Percentiles rank a stretch among this genome's conserved stretches.
phyloP scores from a whole-genome alignment of 768 basidiomycete genomes.

The Lyophyllum shimeji region DNA sequence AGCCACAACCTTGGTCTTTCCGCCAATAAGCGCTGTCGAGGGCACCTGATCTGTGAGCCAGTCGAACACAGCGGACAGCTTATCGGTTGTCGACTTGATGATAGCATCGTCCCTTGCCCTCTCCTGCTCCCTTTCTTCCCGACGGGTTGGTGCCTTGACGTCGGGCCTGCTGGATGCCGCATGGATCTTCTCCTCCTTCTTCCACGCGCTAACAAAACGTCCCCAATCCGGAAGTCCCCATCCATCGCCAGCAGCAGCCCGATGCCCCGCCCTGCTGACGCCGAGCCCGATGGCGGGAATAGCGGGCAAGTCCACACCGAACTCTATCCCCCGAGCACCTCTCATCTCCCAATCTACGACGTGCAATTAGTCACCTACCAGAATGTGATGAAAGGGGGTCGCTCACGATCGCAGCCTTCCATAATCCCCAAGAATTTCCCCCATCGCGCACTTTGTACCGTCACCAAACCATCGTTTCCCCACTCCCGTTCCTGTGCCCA shows the following conservation, averaged over 20 bases:
- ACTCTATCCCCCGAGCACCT: slow-evolving; percentile 79
- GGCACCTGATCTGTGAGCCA: slow-evolving; percentile 79
- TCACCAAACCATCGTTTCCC: slow-evolving; percentile 93
- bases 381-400: neutral
- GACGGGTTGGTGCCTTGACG: slow-evolving; percentile 13
- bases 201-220: slow-evolving; percentile 61
- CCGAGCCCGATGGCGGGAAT: slow-evolving; percentile 44
- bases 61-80: slow-evolving; percentile 72
- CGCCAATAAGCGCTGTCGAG: slow-evolving; percentile 20
- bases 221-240: slow-evolving; percentile 63
- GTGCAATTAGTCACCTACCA: neutral
- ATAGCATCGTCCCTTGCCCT: slow-evolving; percentile 43
- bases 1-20: slow-evolving; percentile 12
- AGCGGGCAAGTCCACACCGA: slow-evolving; percentile 58
- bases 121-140: slow-evolving; percentile 22
- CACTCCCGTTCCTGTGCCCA: slow-evolving; percentile 57
- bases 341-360: slow-evolving; percentile 84
- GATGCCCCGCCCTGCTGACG: slow-evolving; percentile 11
- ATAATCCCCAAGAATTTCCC: slow-evolving; percentile 92
- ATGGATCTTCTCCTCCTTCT: slow-evolving; percentile 48
- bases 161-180: neutral
- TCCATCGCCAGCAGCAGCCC: slow-evolving; percentile 28
- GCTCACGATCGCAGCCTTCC: slow-evolving; percentile 80
- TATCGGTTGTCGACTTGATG: slow-evolving; percentile 67
- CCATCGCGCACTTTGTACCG: slow-evolving; percentile 91